Evolutionary conservation across 2,329 filamentous ascomycete genomes (phyloP), one percentile per base, ranked within the genome.

Genomic region (Intubia oerlemansii): DNA sequence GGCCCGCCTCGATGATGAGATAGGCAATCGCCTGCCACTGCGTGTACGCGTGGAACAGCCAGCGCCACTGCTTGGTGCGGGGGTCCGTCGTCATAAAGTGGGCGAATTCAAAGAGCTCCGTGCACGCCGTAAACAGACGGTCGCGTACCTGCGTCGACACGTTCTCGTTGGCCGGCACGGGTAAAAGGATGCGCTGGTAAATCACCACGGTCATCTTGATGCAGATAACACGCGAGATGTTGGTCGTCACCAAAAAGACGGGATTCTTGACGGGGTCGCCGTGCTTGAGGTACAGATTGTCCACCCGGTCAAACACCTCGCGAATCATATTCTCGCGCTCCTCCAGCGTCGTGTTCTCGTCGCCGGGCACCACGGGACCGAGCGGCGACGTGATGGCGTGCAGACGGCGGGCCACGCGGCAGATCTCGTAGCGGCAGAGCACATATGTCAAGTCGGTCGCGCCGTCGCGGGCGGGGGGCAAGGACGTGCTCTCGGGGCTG

Each of bases 1-100:
- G 53, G 10, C 51, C 54, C 1, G 57, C 44, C 38, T 66, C 59
- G 10, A 67, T 50, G 17, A 69, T 38, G 1, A 66, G 48, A 36
- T 62, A 69, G 1, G 62, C 60, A 4, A 67, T 54, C 5, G 64
- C 60, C 36, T 67, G 55, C 61, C 63, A 69, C 34, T 67, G 62
- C 1, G 57, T 62, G 40, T 66, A 67, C 0, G 60, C 64, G 38
- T 66, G 58, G 42, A 63, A 67, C 5, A 66, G 46, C 65, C 65
- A 70, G 12, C 59, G 57, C 56, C 59, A 67, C 26, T 57, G 56
- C 8, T 52, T 52, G 30, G 52, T 55, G 11, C 46, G 48, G 3
- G 48, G 45, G 31, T 68, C 60, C 3, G 51, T 46, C 29, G 61
- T 64, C n/a, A 70, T 43, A 1, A 56, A 48, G 35, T 62, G 55